A percentile compares a stretch with the other conserved stretches of the same genome.
phyloP scores from a whole-genome alignment of 2,329 filamentous ascomycete genomes.

The Cytospora schulzeri region DNA sequence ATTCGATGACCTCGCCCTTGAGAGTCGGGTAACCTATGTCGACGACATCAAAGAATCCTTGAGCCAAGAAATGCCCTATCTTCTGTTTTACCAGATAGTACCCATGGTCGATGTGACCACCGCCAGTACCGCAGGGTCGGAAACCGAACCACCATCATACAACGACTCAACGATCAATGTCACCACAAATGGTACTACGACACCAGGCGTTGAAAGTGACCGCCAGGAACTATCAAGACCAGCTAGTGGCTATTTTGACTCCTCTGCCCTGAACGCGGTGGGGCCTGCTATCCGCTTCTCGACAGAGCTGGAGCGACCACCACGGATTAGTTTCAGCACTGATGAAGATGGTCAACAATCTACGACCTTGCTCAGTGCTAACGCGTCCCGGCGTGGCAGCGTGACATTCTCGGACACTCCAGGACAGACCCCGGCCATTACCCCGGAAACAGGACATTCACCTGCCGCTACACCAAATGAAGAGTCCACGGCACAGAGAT shows the following conservation, averaged over 20 bases:
- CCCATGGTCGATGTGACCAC: slow-evolving; percentile 73
- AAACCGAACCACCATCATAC: slow-evolving; percentile 61
- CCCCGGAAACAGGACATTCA: slow-evolving; percentile 38
- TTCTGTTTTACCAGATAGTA: slow-evolving; percentile 93
- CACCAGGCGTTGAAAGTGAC: slow-evolving; percentile 36
- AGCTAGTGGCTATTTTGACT: slow-evolving; percentile 51
- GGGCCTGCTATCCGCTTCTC: slow-evolving; percentile 58
- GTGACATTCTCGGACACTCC: slow-evolving; percentile 50
- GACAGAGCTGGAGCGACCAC: slow-evolving; percentile 52
- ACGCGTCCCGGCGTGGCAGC: slow-evolving; percentile 53
- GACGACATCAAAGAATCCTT: slow-evolving; percentile 77
- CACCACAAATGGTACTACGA: slow-evolving; percentile 35
- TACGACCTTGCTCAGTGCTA: slow-evolving; percentile 35
- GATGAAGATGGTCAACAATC: slow-evolving; percentile 43
- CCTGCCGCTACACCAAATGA: slow-evolving; percentile 51
- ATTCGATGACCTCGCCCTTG: slow-evolving; percentile 80
- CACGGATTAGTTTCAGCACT: slow-evolving; percentile 51
- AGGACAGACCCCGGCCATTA: slow-evolving; percentile 19
- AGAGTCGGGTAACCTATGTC: slow-evolving; percentile 72
- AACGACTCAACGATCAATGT: slow-evolving; percentile 51
- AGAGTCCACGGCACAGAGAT: slow-evolving; percentile 54
- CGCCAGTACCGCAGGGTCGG: slow-evolving; percentile 49
- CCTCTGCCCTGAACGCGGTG: slow-evolving; percentile 39
- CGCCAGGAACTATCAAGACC: slow-evolving; percentile 37
- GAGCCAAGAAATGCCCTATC: slow-evolving; percentile 86